A percentile compares a stretch with the other conserved stretches of the same genome.
These are phyloP conservation scores for Biancaea sappan DNA, from an alignment of 306 rosid species.

Conservation along the genomic window DNA sequence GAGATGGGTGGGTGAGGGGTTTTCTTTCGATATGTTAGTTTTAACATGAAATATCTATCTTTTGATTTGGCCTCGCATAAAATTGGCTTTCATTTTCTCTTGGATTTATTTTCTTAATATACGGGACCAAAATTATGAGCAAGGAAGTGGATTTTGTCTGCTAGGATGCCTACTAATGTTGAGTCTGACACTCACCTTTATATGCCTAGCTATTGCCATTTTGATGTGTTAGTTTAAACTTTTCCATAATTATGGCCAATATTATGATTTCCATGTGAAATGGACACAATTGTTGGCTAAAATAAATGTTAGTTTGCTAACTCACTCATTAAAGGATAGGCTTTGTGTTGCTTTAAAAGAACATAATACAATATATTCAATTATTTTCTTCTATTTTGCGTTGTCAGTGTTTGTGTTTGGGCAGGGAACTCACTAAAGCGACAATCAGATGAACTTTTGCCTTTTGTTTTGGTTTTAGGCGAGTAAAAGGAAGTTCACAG, in stretches of 20 bases:
- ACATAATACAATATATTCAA: not conserved
- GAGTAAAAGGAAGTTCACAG: not conserved
- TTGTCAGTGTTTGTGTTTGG: not conserved
- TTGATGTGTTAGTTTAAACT: conserved; percentile 12
- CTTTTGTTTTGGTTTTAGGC: not conserved
- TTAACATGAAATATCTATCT: conserved; percentile 15
- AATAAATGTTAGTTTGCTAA: not conserved
- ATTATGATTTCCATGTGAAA: not conserved
- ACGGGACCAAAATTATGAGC: conserved; percentile 12
- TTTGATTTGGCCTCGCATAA: conserved; percentile 9
- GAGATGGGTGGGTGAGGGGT: conserved; percentile 28
- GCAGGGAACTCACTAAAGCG: not conserved
- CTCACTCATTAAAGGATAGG: not conserved
- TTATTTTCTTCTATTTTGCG: not conserved
- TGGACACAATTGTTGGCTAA: not conserved
- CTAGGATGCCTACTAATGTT: conserved; percentile 7
- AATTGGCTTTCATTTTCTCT: conserved; percentile 31
- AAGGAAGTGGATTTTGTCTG: conserved; percentile 24
- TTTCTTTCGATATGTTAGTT: conserved; percentile 18
- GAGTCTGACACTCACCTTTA: conserved; percentile 36
- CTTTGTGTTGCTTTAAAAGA: not conserved
- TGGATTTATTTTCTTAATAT: not conserved
- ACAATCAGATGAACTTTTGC: conserved; percentile 1
- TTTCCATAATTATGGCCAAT: not conserved
- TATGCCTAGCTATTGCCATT: not conserved